A percentile compares a stretch with the other conserved stretches of the same genome.
These are phyloP conservation scores for Nannizziopsis arthrosporioides DNA, from an alignment of 2,329 filamentous ascomycete genomes.

Conservation along the genomic window DNA sequence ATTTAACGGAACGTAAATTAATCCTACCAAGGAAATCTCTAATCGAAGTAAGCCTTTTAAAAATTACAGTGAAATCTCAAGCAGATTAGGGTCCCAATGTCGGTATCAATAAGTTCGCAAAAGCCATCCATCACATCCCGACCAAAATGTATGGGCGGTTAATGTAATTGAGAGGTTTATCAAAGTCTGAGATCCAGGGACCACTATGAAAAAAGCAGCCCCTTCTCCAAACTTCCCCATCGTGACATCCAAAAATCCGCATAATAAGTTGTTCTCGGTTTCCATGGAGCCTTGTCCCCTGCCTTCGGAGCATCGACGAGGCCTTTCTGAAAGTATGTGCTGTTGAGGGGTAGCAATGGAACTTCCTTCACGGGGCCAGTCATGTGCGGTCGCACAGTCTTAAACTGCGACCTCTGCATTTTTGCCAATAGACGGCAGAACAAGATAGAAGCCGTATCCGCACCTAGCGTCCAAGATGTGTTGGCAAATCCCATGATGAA, in stretches of 20 bases:
- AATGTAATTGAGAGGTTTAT: no score
- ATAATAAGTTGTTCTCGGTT: conserved; percentile 29
- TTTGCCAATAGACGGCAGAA: conserved; percentile 28
- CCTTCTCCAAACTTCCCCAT: conserved; percentile 26
- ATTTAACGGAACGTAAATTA: no score
- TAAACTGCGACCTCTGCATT: conserved; percentile 21
- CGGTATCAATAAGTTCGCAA: not conserved
- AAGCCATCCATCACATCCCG: no score
- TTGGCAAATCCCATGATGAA: conserved; percentile 36
- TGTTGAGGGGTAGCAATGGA: conserved; percentile 28
- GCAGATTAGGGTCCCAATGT: no score
- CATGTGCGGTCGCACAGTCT: conserved; percentile 23
- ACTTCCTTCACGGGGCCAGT: conserved; percentile 20
- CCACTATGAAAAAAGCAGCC: conserved; percentile 20
- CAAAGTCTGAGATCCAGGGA: not conserved
- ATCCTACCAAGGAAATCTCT: no score
- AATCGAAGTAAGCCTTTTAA: no score
- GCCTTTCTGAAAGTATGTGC: conserved; percentile 31
- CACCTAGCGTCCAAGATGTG: conserved; percentile 36
- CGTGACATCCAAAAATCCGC: conserved; percentile 31
- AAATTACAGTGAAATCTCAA: no score
- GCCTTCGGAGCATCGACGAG: conserved; percentile 28
- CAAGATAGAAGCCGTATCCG: conserved; percentile 34
- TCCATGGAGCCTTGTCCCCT: conserved; percentile 32
- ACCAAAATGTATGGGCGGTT: no score